phyloP scores from a whole-genome alignment of 108 stramenopile genomes.

The Nitzschia sp. region DNA sequence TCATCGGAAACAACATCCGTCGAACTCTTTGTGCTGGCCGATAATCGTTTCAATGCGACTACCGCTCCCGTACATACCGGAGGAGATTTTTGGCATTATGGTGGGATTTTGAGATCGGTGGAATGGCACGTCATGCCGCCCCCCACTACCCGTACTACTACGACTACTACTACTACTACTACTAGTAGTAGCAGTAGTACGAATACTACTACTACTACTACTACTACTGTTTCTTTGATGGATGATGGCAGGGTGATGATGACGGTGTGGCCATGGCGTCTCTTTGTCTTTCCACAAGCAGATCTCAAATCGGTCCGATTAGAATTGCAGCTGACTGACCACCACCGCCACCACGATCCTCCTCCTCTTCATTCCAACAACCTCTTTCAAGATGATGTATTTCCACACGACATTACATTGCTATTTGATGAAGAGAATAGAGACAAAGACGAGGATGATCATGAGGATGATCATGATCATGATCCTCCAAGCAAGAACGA shows the following conservation, averaged over 20 bases:
- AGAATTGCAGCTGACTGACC: slow-evolving; percentile 9
- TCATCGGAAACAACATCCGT: neutral
- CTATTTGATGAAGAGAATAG: slow-evolving; percentile 1
- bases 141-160: too few species aligned
- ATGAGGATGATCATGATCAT: neutral
- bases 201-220: too few species aligned
- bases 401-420: too few species aligned
- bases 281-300: slow-evolving; percentile 24
- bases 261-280: slow-evolving; percentile 35
- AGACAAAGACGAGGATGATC: neutral
- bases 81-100: slow-evolving; percentile 54
- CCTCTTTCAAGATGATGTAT: neutral
- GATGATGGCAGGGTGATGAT: too few species aligned
- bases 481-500: too few species aligned
- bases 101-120: slow-evolving; percentile 40
- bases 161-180: too few species aligned
- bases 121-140: slow-evolving; percentile 34
- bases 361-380: neutral
- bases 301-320: slow-evolving; percentile 18
- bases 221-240: too few species aligned
- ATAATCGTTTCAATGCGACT: slow-evolving; percentile 46
- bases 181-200: too few species aligned
- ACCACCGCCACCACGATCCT: too few species aligned
- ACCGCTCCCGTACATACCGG: slow-evolving; percentile 47
- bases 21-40: slow-evolving; percentile 35